Evolutionary conservation across 257 asterid genomes (phyloP).

Genomic region (Henckelia pumila): DNA sequence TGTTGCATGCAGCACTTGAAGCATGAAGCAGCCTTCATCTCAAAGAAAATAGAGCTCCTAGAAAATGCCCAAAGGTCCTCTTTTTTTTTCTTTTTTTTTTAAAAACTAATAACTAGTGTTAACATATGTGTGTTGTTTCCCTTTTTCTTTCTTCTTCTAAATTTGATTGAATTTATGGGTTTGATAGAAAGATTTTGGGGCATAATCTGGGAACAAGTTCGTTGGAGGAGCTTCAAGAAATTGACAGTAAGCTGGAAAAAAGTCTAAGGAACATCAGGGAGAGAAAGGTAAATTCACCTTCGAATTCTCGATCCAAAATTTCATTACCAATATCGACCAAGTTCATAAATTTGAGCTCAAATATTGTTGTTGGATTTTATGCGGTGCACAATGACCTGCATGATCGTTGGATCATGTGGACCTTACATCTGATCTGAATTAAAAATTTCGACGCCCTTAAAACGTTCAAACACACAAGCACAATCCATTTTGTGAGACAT

Average conservation of each 20-base stretch:
- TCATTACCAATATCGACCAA: too few species aligned
- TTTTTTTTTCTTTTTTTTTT: background rate
- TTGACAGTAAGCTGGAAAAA: slow-evolving; percentile 53
- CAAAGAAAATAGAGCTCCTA: slow-evolving; percentile 58
- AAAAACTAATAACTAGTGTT: background rate
- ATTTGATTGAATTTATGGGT: background rate
- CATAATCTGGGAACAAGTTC: slow-evolving; percentile 54
- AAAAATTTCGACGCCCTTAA: too few species aligned
- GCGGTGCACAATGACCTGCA: too few species aligned
- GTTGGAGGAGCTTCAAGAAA: slow-evolving; percentile 53
- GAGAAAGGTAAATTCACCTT: slow-evolving; percentile 44
- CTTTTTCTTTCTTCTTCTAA: background rate
- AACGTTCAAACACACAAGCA: background rate
- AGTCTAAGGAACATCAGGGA: slow-evolving; percentile 53
- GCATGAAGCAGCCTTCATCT: slow-evolving; percentile 49
- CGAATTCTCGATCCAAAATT: too few species aligned
- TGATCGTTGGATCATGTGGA: too few species aligned
- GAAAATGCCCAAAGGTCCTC: slow-evolving; percentile 56
- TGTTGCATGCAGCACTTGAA: slow-evolving; percentile 44
- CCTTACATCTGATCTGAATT: too few species aligned
- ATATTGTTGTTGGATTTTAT: too few species aligned
- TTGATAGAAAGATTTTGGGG: slow-evolving; percentile 65
- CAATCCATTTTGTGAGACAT: background rate
- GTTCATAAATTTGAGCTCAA: too few species aligned
- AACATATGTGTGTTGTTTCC: background rate